Evolutionary conservation across 441 rosid species (phyloP).

Genomic region (Syzygium malaccense): DNA sequence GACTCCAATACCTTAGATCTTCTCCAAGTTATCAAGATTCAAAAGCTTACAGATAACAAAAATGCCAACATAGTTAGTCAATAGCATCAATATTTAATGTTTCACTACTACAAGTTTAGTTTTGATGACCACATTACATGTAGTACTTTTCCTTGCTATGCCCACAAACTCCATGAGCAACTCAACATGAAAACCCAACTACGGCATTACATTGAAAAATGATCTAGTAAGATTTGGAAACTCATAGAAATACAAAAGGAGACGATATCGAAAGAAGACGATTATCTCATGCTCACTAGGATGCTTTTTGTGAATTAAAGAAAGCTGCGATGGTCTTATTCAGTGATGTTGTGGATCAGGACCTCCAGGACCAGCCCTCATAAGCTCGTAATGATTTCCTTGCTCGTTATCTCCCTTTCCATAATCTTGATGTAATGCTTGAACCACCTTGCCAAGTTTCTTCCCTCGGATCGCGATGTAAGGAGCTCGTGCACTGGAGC

Average conservation of each 20-base stretch:
- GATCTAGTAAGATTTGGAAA: background rate
- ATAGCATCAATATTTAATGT: background rate
- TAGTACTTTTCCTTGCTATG: background rate
- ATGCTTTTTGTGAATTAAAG: background rate
- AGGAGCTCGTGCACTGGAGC: background rate
- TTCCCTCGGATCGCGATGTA: background rate
- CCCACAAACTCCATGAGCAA: background rate
- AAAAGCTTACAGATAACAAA: background rate
- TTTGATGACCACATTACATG: background rate
- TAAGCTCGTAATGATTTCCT: too few species aligned
- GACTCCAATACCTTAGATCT: background rate
- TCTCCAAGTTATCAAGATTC: background rate
- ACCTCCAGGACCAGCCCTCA: too few species aligned
- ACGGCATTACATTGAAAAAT: background rate
- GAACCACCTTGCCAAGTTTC: too few species aligned
- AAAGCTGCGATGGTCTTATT: background rate
- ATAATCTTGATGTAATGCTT: too few species aligned
- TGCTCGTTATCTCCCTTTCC: too few species aligned
- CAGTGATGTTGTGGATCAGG: slow-evolving; percentile 15
- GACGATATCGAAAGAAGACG: background rate
- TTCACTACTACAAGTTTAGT: too few species aligned
- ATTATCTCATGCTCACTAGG: background rate
- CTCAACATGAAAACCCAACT: background rate
- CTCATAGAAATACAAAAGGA: background rate
- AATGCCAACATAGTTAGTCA: background rate